Evolutionary conservation across 257 asterid species (phyloP), one percentile per base, ranked within the genome.

Genomic region (Rauvolfia tetraphylla): DNA sequence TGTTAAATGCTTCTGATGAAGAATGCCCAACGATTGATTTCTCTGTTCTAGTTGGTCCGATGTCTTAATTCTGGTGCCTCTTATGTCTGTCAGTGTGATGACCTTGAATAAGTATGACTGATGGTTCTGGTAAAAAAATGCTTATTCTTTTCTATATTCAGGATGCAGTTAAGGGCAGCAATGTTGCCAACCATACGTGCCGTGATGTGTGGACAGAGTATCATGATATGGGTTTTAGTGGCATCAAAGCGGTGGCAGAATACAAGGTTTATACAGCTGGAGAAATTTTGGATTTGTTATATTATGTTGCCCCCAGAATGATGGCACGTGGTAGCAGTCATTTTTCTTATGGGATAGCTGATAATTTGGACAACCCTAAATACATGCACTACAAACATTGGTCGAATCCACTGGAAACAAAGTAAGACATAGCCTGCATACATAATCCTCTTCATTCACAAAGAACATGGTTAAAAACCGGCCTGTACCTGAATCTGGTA

Each of bases 371-470:
- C 39, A 95, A 93, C 77, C 91, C 91, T 36, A 88, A 93, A 86
- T 93, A 93, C 71, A 27, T 23, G 12, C 98, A 93, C 79, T 91
- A 93, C 86, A 93, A 84, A 79, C 87, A 93, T 80, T 93, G 98
- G 98, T 93, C 98, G 58, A 93, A 93, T 86, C 98, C 98, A 54
- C 78, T 93, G 88, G 98, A 93, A 83, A 91, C 98, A 11, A 91
- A 87, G 98, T 93, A 74, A 86, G 90, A 41, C 54, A 22, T 58
- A 73, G 46, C 71, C n/a, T 34, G 36, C 77, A 63, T 5, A 49
- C 31, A 2, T 17, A 62, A 11, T 36, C 33, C 17, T 71, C 27
- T 12, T 22, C n/a, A 39, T 12, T 22, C n/a, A 39, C 31, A 53
- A 38, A 78, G 57, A 22, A 69, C 25, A 44, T 46, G 29, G 14